Conservation (phyloP, 805 yeast species). For the Lipomyces anomalus region DNA sequence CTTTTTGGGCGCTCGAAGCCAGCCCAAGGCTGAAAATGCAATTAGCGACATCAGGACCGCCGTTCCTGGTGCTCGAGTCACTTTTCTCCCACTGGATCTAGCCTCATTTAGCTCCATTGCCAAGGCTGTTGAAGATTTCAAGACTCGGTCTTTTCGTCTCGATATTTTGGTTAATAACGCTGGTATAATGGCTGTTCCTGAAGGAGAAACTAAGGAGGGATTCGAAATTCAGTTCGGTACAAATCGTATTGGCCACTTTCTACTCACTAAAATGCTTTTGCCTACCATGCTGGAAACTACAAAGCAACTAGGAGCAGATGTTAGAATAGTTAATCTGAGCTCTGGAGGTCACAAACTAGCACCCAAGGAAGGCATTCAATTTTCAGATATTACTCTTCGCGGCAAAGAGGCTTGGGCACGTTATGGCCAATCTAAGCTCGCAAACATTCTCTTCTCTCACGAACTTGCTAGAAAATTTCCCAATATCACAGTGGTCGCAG, state of each 20-base stretch:
- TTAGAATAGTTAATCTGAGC: conserved; percentile 5
- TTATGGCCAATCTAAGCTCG: conserved; percentile 12
- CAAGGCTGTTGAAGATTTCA: too few species aligned
- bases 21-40: too few species aligned
- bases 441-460: conserved; percentile 6
- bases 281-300: conserved; percentile 6
- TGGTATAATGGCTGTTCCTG: conserved; percentile 75
- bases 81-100: too few species aligned
- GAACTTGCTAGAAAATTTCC: conserved; percentile 7
- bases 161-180: too few species aligned
- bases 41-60: too few species aligned
- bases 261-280: not conserved
- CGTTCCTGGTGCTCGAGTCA: too few species aligned
- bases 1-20: too few species aligned
- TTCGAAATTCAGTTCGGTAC: not conserved
- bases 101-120: too few species aligned
- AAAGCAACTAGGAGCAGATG: conserved; percentile 2
- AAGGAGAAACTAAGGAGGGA: conserved; percentile 30
- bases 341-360: not conserved
- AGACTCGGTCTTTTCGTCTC: too few species aligned
- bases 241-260: not conserved
- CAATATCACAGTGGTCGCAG: conserved; percentile 3
- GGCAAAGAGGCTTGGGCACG: not conserved
- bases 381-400: too few species aligned
- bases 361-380: conserved; percentile 6